Evolutionary conservation across 176 grass and related monocot genomes (phyloP).

Genomic region (Elaeis guineensis): DNA sequence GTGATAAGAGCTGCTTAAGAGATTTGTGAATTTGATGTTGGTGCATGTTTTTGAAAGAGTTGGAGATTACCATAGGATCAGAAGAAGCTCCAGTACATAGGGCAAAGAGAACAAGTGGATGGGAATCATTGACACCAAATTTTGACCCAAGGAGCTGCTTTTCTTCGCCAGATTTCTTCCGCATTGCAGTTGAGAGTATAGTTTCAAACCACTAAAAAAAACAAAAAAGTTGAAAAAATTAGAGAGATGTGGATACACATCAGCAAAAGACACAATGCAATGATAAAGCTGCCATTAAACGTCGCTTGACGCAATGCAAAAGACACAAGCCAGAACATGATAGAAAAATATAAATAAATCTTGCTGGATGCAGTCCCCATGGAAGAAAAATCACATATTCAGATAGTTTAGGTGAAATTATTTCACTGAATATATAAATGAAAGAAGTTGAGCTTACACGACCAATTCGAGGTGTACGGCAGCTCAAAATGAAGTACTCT

Average conservation of each 20-base stretch:
- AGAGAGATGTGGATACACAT: no score
- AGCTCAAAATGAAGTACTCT: constrained; percentile 61
- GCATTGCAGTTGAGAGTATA: constrained; percentile 51
- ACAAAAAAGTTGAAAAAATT: neutral
- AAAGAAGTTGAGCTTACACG: constrained; percentile 41
- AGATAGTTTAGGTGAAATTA: neutral
- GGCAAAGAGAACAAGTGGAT: constrained; percentile 68
- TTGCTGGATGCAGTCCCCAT: no score
- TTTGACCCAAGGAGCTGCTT: constrained; percentile 68
- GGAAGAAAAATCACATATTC: no score
- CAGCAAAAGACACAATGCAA: no score
- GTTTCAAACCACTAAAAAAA: constrained; percentile 74
- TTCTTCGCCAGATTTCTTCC: constrained; percentile 69
- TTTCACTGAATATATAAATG: neutral
- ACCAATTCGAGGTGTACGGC: constrained; percentile 52
- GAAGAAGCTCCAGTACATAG: constrained; percentile 81
- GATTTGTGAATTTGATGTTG: no score
- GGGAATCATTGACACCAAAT: constrained; percentile 40
- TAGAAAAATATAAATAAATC: no score
- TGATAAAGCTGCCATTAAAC: no score
- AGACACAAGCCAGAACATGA: no score
- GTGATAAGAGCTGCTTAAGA: neutral
- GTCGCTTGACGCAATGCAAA: no score
- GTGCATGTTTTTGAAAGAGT: neutral
- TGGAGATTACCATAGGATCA: constrained; percentile 59